Evolutionary conservation across 257 asterid species (phyloP).

Genomic region (Petunia secreta): DNA sequence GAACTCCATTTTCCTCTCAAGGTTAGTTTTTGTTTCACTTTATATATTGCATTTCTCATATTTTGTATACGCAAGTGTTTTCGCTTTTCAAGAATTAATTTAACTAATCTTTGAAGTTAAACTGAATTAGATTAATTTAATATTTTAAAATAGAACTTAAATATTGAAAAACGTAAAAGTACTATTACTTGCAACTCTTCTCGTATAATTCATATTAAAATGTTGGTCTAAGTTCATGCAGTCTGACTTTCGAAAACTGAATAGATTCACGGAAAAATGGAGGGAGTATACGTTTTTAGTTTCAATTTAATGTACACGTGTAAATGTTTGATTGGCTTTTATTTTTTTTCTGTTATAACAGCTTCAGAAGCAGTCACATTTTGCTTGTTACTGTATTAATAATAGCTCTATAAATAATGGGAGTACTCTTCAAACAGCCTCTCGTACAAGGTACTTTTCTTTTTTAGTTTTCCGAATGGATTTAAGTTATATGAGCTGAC

Average conservation of each 20-base stretch:
- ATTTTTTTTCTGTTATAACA: conserved; percentile 15
- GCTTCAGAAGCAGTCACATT: conserved; percentile 36
- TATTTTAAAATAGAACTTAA: too few species aligned
- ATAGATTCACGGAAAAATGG: not conserved
- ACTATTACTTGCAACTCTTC: too few species aligned
- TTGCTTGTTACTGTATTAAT: conserved; percentile 37
- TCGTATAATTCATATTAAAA: too few species aligned
- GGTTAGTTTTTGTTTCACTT: conserved; percentile 27
- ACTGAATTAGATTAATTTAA: too few species aligned
- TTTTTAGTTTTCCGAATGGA: not conserved
- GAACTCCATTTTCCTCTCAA: conserved; percentile 32
- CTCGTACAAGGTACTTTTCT: conserved; percentile 50
- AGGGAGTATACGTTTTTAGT: not conserved
- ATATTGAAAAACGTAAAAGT: too few species aligned
- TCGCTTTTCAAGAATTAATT: too few species aligned
- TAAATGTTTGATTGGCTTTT: conserved; percentile 15
- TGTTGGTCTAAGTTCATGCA: too few species aligned
- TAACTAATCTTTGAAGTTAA: too few species aligned
- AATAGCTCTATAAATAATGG: conserved; percentile 30
- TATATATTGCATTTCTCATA: too few species aligned
- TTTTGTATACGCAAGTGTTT: too few species aligned
- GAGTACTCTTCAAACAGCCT: conserved; percentile 51
- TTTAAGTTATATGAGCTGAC: too few species aligned
- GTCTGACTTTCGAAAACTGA: too few species aligned
- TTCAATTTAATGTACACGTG: not conserved